Evolutionary conservation across 306 rosid species (phyloP), one percentile per base, ranked within the genome.

Genomic region (Ochetophila trinervis): DNA sequence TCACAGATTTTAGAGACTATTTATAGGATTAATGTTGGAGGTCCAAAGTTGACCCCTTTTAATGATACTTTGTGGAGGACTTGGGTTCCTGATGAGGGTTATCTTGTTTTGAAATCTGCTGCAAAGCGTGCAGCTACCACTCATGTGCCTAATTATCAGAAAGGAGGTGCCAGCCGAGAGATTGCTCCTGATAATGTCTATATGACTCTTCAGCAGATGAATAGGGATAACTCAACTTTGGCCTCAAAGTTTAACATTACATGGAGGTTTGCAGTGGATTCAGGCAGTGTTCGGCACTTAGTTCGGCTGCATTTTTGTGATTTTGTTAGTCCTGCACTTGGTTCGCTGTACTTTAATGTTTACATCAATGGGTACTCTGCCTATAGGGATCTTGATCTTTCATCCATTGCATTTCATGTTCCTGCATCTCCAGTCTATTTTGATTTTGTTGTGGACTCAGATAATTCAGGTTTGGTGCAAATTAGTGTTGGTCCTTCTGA

Each of bases 41-140:
- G 97, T 34, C 48, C 69, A 17, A 75, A 74, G 60, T 52, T 94
- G 74, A 94, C 96, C 17, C 97, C 99, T 64, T 86, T 88, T 32
- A 94, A 94, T 71, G 99, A 94, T 60, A 94, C 90, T 60, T 76
- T 90, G 67, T 90, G 97, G 99, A 88, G 99, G 78, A 84, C 87
- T 65, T 94, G 99, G 99, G 63, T 79, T 52, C 99, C 97, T 72
- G 99, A 94, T 76, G 89, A 81, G 53, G 84, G 78, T 54, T 94
- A 70, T 74, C 77, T 94, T 55, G 86, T 72, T 5, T 68, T 94
- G 20, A 79, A 86, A 81, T 80, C 75, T 14, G 86, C 95, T 3
- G 95, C 99, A 5, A 86, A 83, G 79, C 75, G 70, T 64, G 95
- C 76, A 12, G 57, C 52, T 22, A 84, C 84, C 42, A 72, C 77